Percentiles rank a stretch among this genome's conserved stretches.
Conservation (phyloP, 148 eudicot species). For the Euryodendron excelsum region DNA sequence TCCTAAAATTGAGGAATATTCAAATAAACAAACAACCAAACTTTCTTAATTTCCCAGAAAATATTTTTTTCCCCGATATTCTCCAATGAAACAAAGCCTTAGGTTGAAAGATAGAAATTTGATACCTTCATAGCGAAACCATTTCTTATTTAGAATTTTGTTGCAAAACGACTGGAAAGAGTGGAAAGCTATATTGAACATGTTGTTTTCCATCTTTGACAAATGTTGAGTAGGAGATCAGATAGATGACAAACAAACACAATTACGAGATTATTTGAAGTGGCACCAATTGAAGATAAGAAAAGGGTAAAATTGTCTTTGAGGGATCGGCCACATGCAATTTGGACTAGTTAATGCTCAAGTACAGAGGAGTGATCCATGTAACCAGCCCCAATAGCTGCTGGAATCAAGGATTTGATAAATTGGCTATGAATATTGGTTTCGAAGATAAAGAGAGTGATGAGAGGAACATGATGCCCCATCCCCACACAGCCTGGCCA, state of each 20-base stretch:
- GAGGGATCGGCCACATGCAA: background rate
- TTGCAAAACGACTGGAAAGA: background rate
- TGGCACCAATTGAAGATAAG: background rate
- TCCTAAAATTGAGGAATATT: too few relatives aligned
- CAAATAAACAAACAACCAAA: too few relatives aligned
- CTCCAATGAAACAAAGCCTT: too few relatives aligned
- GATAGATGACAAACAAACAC: background rate
- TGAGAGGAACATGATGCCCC: background rate
- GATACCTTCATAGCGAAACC: background rate
- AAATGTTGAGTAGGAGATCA: background rate
- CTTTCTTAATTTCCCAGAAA: too few relatives aligned
- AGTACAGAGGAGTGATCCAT: background rate
- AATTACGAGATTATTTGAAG: background rate
- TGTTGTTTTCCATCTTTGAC: background rate
- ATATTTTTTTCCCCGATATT: too few relatives aligned
- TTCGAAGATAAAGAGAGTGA: background rate
- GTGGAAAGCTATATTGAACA: background rate
- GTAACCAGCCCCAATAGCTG: background rate
- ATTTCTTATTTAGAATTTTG: background rate
- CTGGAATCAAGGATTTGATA: background rate
- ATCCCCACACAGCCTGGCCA: background rate
- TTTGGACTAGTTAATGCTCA: slow-evolving; percentile 1
- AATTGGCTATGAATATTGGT: background rate
- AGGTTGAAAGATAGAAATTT: background rate
- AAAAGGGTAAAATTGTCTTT: background rate